Base-by-base conservation (phyloP, 2,329 filamentous ascomycete genomes). In the Sclerotiophoma versabilis region DNA sequence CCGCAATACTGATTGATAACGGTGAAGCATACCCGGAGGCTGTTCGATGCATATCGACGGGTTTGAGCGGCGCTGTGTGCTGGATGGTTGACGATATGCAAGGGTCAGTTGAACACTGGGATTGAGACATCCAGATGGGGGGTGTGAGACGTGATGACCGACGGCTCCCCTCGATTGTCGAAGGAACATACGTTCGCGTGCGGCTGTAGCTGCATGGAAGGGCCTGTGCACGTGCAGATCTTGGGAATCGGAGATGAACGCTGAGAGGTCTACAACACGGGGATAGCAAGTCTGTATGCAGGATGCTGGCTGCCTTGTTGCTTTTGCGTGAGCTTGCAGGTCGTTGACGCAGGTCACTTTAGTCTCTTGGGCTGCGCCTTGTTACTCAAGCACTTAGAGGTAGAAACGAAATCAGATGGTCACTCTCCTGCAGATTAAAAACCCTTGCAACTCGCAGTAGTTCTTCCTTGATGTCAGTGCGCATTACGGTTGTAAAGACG, bases 111-210 rank as follows among this genome's bases (percentile, higher is more conserved):
- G 1, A 17, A n/a, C 20, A 14, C 11, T 30, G 23, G 22, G 36
- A 15, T 39, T 12, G 23, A 17, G 22, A 1, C 7, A 29, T 19
- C 11, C 6, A 19, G 38, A 10, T 30, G 26, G 6, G 17, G 17
- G 33, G 23, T 26, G 20, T 43, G 23, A 8, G 42, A 22, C 4
- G 25, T 15, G 17, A 20, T 6, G 10, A 11, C 12, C 25, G 37
- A 30, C 44, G 44, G 44, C 9, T 48, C 32, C 32, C 44, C 44
- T 43, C 32, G 25, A 29, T 45, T 34, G 19, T 20, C 39, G 33
- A 39, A 17, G 12, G 29, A 41, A 41, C 22, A 38, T 23, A 26
- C 29, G 17, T 32, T 48, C 32, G 44, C 32, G 37, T 20, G 50
- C 43, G 25, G 50, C 37, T 54, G 14, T 26, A 27, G 15, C 17